These are phyloP conservation scores for Erysiphe pulchra DNA, from an alignment of 2,329 filamentous ascomycete species.

Conservation along the genomic window DNA sequence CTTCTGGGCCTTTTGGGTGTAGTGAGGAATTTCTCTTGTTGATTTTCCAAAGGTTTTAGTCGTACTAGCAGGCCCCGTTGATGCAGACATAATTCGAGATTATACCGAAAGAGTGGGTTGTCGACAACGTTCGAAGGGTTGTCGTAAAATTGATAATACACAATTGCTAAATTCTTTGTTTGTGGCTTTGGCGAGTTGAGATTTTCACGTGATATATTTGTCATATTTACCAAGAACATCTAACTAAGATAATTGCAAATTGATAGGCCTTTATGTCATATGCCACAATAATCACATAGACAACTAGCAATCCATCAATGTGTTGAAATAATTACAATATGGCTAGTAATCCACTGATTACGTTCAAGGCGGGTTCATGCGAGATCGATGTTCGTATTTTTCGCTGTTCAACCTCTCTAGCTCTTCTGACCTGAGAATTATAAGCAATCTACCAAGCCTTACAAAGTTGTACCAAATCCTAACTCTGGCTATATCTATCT, in stretches of 20 bases:
- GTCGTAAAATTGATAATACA: neutral
- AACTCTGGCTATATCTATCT: constrained; percentile 77
- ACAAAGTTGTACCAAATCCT: constrained; percentile 45
- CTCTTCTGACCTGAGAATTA: neutral
- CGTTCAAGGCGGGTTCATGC: constrained; percentile 87
- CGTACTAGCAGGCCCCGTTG: constrained; percentile 13
- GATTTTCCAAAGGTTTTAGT: constrained; percentile 97
- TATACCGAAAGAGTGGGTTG: constrained; percentile 9
- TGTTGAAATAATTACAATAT: constrained; percentile 20
- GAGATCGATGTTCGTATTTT: constrained; percentile 44
- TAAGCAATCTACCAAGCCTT: constrained; percentile 29
- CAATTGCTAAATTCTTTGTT: neutral
- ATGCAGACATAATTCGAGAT: constrained; percentile 36
- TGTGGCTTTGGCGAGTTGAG: neutral
- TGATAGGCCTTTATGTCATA: neutral
- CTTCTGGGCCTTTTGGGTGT: constrained; percentile 84
- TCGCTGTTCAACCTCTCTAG: constrained; percentile 3
- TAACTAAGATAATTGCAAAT: neutral
- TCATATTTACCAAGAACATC: neutral
- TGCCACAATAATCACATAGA: neutral
- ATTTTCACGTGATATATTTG: neutral
- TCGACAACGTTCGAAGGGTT: constrained; percentile 4
- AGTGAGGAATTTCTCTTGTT: constrained; percentile 70
- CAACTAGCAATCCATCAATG: constrained; percentile 1
- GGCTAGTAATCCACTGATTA: constrained; percentile 69